Conservation (phyloP, 495 filamentous ascomycete species). For the Podospora didyma region DNA sequence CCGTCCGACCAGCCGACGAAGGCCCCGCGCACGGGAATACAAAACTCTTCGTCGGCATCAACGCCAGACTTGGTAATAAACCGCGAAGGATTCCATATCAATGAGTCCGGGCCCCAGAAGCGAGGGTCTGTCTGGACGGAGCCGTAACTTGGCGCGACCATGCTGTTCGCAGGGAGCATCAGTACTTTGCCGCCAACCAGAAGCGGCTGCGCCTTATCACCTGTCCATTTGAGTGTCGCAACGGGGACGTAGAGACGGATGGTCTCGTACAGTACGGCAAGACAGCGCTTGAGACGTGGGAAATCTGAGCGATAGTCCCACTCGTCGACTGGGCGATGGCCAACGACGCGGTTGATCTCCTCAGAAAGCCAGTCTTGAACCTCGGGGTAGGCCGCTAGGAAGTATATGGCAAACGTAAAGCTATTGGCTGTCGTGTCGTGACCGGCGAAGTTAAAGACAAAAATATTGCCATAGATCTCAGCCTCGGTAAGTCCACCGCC, state of each 20-base stretch:
- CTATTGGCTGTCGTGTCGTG: conserved; percentile 54
- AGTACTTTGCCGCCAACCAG: conserved; percentile 3
- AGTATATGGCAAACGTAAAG: conserved; percentile 43
- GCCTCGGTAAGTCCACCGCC: conserved; percentile 15
- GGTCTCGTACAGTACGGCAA: conserved; percentile 50
- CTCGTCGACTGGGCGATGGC: conserved; percentile 18
- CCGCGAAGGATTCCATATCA: conserved; percentile 31
- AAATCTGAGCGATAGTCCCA: conserved; percentile 43
- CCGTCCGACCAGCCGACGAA: conserved; percentile 50
- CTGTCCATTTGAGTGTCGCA: conserved; percentile 30
- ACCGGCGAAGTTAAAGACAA: conserved; percentile 51
- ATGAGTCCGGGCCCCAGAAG: conserved; percentile 27
- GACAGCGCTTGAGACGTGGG: conserved; percentile 37
- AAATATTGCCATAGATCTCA: conserved; percentile 52
- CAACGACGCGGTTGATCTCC: conserved; percentile 19
- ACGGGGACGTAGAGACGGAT: conserved; percentile 49
- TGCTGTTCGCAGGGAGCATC: conserved; percentile 17
- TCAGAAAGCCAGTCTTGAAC: conserved; percentile 39
- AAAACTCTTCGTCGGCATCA: conserved; percentile 13
- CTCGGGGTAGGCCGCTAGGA: conserved; percentile 44
- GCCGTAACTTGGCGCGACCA: conserved; percentile 10
- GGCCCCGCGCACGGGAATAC: conserved; percentile 33
- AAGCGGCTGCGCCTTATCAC: background rate
- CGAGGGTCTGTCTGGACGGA: conserved; percentile 20
- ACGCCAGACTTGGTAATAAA: conserved; percentile 14